Evolutionary conservation across 805 yeast genomes (phyloP).

Genomic region (Candida ovalis): DNA sequence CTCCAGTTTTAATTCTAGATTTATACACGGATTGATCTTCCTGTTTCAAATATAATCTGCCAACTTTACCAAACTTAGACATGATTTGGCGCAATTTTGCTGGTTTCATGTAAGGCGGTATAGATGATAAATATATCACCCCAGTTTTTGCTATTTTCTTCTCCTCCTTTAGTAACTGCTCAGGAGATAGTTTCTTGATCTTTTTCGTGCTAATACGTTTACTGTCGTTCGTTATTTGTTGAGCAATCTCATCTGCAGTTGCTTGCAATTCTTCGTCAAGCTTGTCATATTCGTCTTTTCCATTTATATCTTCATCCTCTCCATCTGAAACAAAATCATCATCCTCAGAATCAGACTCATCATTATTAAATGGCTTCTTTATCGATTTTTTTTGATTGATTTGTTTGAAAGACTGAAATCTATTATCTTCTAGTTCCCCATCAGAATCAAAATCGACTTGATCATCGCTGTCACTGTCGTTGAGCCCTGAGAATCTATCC

Average conservation of each 20-base stretch:
- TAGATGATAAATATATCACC: constrained; percentile 83
- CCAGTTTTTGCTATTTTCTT: constrained; percentile 70
- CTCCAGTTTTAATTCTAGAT: constrained; percentile 77
- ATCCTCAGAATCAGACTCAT: constrained; percentile 14
- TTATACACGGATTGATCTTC: constrained; percentile 67
- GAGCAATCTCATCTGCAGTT: constrained; percentile 13
- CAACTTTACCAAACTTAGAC: constrained; percentile 81
- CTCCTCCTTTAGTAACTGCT: constrained; percentile 50
- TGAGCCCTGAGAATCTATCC: no score
- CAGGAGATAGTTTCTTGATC: constrained; percentile 53
- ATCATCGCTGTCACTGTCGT: constrained; percentile 7
- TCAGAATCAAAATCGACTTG: constrained; percentile 1
- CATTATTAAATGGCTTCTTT: constrained; percentile 6
- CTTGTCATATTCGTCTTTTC: constrained; percentile 3
- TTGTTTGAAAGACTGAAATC: constrained; percentile 3
- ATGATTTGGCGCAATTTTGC: constrained; percentile 80
- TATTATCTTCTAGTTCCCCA: constrained; percentile 4
- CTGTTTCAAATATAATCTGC: constrained; percentile 80
- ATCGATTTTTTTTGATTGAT: constrained; percentile 10
- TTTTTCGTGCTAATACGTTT: constrained; percentile 35
- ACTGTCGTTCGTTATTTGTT: constrained; percentile 10
- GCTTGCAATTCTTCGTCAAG: constrained; percentile 8
- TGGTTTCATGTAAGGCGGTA: constrained; percentile 98
- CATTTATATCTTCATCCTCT: constrained; percentile 8
- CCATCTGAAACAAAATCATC: constrained; percentile 12